Conservation (phyloP, 768 basidiomycete genomes). For the Mycena alexandri region DNA sequence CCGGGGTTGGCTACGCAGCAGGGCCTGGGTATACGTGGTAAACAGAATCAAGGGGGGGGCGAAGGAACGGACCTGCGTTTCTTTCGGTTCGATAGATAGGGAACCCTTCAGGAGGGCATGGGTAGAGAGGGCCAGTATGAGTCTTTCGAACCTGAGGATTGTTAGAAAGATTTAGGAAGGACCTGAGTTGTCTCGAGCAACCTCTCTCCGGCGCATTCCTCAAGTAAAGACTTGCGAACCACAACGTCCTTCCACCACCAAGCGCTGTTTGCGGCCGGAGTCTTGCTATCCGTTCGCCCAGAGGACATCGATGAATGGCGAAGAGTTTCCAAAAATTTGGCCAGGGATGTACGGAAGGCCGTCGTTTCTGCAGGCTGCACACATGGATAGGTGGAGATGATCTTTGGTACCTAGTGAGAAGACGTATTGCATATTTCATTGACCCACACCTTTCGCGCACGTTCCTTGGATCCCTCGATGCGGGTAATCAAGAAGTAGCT, state of each 20-base stretch:
- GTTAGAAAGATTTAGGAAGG: conserved; percentile 16
- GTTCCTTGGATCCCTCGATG: conserved; percentile 50
- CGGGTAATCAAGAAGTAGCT: conserved; percentile 62
- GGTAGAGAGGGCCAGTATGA: conserved; percentile 65
- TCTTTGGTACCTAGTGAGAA: conserved; percentile 42
- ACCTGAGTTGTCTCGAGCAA: conserved; percentile 43
- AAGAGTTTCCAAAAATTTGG: conserved; percentile 63
- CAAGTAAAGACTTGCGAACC: conserved; percentile 66
- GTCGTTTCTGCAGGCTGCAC: conserved; percentile 63
- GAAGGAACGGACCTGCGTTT: conserved; percentile 38
- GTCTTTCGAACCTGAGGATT: conserved; percentile 60
- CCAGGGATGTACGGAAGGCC: conserved; percentile 63
- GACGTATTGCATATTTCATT: neutral
- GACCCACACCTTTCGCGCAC: conserved; percentile 45
- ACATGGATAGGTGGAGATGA: conserved; percentile 65
- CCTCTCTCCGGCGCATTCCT: conserved; percentile 68
- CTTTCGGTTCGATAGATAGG: conserved; percentile 24
- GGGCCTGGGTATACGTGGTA: conserved; percentile 34
- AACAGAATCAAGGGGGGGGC: neutral
- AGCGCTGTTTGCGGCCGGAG: conserved; percentile 17
- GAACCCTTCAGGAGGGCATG: conserved; percentile 57
- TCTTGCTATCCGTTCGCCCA: conserved; percentile 15
- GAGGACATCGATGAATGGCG: conserved; percentile 55
- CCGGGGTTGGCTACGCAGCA: conserved; percentile 49
- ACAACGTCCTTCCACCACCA: conserved; percentile 73